Percentiles rank a stretch among this genome's conserved stretches.
Conservation (phyloP, 2,329 filamentous ascomycete genomes). For the Xylariaceae sp. region DNA sequence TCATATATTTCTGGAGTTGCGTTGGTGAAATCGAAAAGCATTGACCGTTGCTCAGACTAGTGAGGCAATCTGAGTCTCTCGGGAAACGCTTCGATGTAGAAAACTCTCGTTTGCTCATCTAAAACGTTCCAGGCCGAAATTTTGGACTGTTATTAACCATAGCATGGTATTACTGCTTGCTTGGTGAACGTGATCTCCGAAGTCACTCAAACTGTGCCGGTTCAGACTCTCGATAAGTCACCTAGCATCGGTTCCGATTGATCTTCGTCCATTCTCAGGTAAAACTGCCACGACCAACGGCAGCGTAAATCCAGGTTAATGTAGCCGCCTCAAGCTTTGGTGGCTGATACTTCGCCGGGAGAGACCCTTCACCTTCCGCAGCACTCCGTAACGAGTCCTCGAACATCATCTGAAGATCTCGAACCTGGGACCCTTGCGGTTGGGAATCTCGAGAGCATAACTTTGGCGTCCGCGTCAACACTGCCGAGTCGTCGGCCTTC, state of each 20-base stretch:
- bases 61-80: neutral
- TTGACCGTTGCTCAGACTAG: neutral
- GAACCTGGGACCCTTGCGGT: slow-evolving; percentile 28
- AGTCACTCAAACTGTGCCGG: neutral
- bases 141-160: neutral
- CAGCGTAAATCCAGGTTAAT: slow-evolving; percentile 32
- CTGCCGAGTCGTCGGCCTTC: slow-evolving; percentile 17
- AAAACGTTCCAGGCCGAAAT: no score
- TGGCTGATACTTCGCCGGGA: slow-evolving; percentile 16
- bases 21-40: neutral
- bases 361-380: slow-evolving; percentile 13
- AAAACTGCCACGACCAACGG: slow-evolving; percentile 16
- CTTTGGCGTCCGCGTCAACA: slow-evolving; percentile 21
- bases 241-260: neutral
- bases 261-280: neutral
- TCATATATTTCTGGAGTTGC: neutral
- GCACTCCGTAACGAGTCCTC: slow-evolving; percentile 29
- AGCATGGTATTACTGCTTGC: neutral
- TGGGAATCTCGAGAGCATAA: slow-evolving; percentile 27
- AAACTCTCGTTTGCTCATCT: no score
- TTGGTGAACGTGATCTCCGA: neutral
- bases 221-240: neutral
- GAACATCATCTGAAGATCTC: slow-evolving; percentile 29
- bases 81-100: no score
- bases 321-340: slow-evolving; percentile 31